Percentiles rank a stretch among this genome's conserved stretches.
These are phyloP conservation scores for Thuja plicata DNA, from an alignment of 83 land plant genomes.

Conservation along the genomic window DNA sequence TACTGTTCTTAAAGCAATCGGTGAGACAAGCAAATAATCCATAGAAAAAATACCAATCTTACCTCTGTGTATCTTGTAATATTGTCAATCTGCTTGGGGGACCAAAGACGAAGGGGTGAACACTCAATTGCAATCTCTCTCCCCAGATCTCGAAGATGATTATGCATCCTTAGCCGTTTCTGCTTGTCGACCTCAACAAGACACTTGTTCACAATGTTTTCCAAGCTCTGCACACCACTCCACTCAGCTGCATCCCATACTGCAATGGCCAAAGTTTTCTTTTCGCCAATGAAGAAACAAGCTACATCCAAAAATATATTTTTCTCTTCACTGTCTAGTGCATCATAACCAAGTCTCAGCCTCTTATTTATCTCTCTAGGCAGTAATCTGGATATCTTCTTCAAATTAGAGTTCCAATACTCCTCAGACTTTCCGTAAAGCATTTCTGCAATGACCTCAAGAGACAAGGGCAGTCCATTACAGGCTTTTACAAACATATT, in stretches of 20 bases:
- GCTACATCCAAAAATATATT: too few species aligned
- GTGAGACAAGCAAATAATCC: too few species aligned
- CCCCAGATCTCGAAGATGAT: background rate
- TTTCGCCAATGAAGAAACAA: conserved; percentile 13
- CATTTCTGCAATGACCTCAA: background rate
- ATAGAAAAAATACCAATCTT: too few species aligned
- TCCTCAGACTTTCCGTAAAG: background rate
- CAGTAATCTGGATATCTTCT: background rate
- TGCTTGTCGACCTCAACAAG: background rate
- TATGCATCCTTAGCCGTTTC: background rate
- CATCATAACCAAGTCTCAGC: conserved; percentile 1
- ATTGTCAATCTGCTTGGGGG: too few species aligned
- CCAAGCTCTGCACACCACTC: background rate
- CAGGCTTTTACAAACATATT: background rate
- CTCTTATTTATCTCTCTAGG: background rate
- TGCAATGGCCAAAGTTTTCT: background rate
- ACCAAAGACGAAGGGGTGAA: too few species aligned
- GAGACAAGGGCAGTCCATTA: background rate
- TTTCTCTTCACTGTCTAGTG: background rate
- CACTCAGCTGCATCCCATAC: conserved; percentile 8
- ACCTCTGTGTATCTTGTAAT: too few species aligned
- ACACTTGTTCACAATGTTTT: background rate
- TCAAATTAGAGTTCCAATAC: background rate
- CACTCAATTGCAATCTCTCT: too few species aligned
- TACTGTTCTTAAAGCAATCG: too few species aligned